Percentiles rank a stretch among this genome's conserved stretches.
Conservation (phyloP, 2,329 filamentous ascomycete species). For the Fusarium acutatum region DNA sequence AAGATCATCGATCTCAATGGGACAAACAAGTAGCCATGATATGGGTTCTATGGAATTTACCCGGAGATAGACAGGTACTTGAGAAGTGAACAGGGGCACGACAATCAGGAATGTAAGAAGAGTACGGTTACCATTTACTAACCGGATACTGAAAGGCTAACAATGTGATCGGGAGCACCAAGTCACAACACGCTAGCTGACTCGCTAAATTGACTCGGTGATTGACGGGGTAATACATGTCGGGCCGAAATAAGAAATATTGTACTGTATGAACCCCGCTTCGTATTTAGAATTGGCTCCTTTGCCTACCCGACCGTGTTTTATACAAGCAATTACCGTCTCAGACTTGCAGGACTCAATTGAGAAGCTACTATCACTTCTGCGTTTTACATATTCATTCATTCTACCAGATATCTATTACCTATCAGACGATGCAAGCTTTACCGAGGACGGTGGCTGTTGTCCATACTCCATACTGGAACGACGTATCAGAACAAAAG, state of each 20-base stretch:
- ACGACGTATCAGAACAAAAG: fast-evolving
- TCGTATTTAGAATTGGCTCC: background rate
- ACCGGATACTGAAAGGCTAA: background rate
- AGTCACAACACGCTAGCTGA: background rate
- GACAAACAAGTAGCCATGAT: background rate
- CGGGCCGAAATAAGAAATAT: background rate
- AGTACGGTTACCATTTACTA: background rate
- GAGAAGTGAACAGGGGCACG: background rate
- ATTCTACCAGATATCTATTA: fast-evolving
- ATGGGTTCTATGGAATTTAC: background rate
- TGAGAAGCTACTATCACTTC: fast-evolving
- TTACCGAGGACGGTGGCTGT: background rate
- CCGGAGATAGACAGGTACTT: background rate
- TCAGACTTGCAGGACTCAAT: fast-evolving
- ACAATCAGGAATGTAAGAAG: background rate
- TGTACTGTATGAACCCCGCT: background rate
- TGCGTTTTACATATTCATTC: fast-evolving
- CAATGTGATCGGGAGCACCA: background rate
- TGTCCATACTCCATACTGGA: background rate
- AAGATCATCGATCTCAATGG: background rate
- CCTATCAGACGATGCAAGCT: background rate
- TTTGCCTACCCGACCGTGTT: background rate
- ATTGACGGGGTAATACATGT: background rate
- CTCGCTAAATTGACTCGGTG: background rate
- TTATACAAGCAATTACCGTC: background rate